Conservation (phyloP, 2,329 filamentous ascomycete genomes). For the Ophiocordyceps robertsii region DNA sequence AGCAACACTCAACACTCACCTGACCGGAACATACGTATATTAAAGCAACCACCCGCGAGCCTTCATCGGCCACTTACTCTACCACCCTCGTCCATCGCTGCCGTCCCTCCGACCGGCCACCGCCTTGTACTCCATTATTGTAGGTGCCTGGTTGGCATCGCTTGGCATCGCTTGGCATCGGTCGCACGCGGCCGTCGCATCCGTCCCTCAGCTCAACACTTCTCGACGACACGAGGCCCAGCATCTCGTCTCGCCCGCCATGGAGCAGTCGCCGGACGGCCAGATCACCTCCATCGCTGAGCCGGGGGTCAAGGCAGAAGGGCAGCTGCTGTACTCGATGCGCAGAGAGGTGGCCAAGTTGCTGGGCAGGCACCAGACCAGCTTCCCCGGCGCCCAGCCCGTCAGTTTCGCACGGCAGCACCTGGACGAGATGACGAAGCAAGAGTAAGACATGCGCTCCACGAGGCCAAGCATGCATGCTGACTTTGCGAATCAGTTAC, state of each 20-base stretch:
- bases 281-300: constrained; percentile 38
- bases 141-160: no score
- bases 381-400: constrained; percentile 85
- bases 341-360: constrained; percentile 62
- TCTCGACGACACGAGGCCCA: background rate
- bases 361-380: constrained; percentile 52
- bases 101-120: background rate
- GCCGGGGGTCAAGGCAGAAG: constrained; percentile 52
- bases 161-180: background rate
- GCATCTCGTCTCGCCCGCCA: constrained; percentile 2
- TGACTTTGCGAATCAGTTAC: constrained; percentile 42
- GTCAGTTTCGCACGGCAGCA: constrained; percentile 81
- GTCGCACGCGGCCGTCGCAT: background rate
- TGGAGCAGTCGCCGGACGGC: constrained; percentile 16
- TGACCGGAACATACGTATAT: no score
- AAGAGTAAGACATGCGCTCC: constrained; percentile 45
- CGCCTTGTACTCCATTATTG: background rate
- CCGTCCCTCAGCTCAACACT: background rate
- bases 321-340: constrained; percentile 46
- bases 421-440: constrained; percentile 62
- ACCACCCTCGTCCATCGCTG: no score
- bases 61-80: no score
- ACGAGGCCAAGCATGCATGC: background rate
- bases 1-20: no score
- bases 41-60: no score